Conservation (phyloP, 2,329 filamentous ascomycete genomes). For the Samsoniella hepiali region DNA sequence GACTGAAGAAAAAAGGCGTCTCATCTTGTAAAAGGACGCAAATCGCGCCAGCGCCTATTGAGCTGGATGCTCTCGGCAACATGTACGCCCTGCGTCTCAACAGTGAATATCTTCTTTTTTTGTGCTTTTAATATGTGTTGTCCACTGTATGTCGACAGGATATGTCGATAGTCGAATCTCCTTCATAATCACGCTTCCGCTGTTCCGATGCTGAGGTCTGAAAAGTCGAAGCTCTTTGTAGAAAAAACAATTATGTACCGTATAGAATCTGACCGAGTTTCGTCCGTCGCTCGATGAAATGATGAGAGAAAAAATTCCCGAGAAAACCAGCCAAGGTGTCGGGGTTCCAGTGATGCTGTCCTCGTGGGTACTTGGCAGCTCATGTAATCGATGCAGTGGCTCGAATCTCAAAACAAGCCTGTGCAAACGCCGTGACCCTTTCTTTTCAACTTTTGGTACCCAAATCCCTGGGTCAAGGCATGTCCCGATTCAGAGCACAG, state of each 20-base stretch:
- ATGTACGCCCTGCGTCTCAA: conserved; percentile 4
- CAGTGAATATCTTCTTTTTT: not conserved
- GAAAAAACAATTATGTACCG: conserved; percentile 16
- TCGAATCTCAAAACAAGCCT: conserved; percentile 1
- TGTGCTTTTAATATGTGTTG: conserved; percentile 1
- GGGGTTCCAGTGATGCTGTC: not conserved
- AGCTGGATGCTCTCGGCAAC: not conserved
- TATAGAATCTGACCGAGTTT: conserved; percentile 3
- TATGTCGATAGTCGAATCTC: not conserved
- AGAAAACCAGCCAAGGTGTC: conserved; percentile 12
- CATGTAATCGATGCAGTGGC: conserved; percentile 3
- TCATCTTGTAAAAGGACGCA: not conserved
- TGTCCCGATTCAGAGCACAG: not conserved
- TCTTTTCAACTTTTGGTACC: conserved; percentile 15
- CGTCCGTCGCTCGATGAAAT: conserved; percentile 8
- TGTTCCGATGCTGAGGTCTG: conserved; percentile 6
- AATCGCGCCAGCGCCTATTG: not conserved
- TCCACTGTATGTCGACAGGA: conserved; percentile 5
- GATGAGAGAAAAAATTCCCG: not conserved
- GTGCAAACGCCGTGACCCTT: conserved; percentile 15
- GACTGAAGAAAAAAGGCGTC: not conserved
- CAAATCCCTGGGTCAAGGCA: conserved; percentile 7
- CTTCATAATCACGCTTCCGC: conserved; percentile 9
- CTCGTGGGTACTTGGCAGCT: not conserved
- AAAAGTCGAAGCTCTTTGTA: conserved; percentile 7